A percentile compares a stretch with the other conserved stretches of the same genome.
phyloP scores from a whole-genome alignment of 192 early-diverging fungal genomes.

The Coemansia sp. region DNA sequence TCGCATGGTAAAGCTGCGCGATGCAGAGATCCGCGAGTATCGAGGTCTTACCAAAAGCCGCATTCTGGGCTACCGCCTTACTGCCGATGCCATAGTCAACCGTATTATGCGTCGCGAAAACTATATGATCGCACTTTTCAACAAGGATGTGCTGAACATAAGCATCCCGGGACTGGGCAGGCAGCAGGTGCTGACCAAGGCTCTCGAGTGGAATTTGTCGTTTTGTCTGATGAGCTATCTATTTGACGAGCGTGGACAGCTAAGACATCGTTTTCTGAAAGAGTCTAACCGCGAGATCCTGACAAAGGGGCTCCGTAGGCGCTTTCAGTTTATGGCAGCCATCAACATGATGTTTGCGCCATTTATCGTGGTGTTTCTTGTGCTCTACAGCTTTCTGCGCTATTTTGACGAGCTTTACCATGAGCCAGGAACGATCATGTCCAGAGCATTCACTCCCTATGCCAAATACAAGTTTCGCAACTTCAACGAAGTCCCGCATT shows the following conservation, averaged over 20 bases:
- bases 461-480: constrained; percentile 94
- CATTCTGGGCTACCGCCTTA: constrained; percentile 57
- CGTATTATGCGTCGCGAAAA: constrained; percentile 98
- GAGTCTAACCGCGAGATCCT: constrained; percentile 66
- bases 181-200: constrained; percentile 74
- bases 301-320: constrained; percentile 65
- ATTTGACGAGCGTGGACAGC: constrained; percentile 84
- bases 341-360: constrained; percentile 84
- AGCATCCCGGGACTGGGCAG: constrained; percentile 63
- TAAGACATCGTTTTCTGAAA: constrained; percentile 80
- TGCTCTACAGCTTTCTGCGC: constrained; percentile 87
- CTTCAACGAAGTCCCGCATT: constrained; percentile 96
- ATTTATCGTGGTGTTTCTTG: constrained; percentile 76
- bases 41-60: constrained; percentile 52
- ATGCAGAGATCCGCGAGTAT: constrained; percentile 61
- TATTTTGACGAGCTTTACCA: constrained; percentile 85
- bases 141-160: constrained; percentile 86
- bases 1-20: constrained; percentile 70
- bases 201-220: constrained; percentile 88
- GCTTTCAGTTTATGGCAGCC: constrained; percentile 88
- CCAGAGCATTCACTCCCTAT: constrained; percentile 80
- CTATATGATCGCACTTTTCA: constrained; percentile 93
- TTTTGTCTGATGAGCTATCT: constrained; percentile 84
- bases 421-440: constrained; percentile 79
- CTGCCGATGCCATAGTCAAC: constrained; percentile 78